Evolutionary conservation across 2,329 filamentous ascomycete genomes (phyloP).

Genomic region (Pseudonectria foliicola): DNA sequence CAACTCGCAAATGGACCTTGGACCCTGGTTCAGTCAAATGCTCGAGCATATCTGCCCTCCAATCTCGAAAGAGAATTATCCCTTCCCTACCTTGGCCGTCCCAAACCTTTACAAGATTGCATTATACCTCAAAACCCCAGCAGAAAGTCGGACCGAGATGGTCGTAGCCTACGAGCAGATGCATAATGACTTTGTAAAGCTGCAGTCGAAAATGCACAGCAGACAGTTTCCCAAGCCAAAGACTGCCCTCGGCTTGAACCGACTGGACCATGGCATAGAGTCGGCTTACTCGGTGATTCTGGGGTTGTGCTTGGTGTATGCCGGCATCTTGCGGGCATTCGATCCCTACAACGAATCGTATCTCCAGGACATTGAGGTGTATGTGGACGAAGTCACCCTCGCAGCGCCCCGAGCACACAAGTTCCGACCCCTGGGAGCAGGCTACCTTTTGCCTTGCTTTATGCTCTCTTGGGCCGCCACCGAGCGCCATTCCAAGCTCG

Average conservation of each 20-base stretch:
- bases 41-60: slow-evolving; percentile 6
- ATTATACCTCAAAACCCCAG: slow-evolving; percentile 12
- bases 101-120: slow-evolving; percentile 11
- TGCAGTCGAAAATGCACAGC: slow-evolving; percentile 1
- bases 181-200: slow-evolving; percentile 7
- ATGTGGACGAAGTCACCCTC: slow-evolving; percentile 17
- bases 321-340: slow-evolving; percentile 17
- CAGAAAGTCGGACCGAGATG: slow-evolving; percentile 11
- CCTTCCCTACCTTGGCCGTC: slow-evolving; percentile 6
- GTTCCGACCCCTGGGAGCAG: slow-evolving; percentile 22
- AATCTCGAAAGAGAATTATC: not conserved
- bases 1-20: slow-evolving; percentile 19
- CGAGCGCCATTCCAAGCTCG: slow-evolving; percentile 18
- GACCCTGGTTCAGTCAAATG: slow-evolving; percentile 14
- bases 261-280: slow-evolving; percentile 3
- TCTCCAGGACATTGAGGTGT: slow-evolving; percentile 9
- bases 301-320: slow-evolving; percentile 15
- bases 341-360: slow-evolving; percentile 8
- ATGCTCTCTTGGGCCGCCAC: slow-evolving; percentile 19
- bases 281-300: slow-evolving; percentile 15
- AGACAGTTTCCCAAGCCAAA: not conserved
- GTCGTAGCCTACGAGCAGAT: slow-evolving; percentile 11
- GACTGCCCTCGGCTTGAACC: too few species aligned
- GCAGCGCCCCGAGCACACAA: slow-evolving; percentile 13
- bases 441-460: slow-evolving; percentile 20